Evolutionary conservation across 2,329 filamentous ascomycete genomes (phyloP), one percentile per base, ranked within the genome.

Genomic region (Blastomyces percursus): DNA sequence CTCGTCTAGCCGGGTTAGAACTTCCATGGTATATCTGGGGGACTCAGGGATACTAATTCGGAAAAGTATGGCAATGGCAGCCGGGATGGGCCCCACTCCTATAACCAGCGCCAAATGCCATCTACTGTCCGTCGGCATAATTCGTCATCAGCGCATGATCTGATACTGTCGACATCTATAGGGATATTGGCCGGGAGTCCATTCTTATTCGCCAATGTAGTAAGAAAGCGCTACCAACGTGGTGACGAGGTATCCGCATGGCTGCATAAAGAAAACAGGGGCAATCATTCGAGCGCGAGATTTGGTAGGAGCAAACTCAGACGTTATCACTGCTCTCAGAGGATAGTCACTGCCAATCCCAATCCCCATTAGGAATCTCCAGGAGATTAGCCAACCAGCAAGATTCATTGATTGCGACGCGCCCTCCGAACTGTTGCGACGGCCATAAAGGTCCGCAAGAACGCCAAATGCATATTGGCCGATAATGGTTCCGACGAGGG

Each of bases 201-300:
- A 19, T 81, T 76, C 74, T 85, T 88, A 80, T 90, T 91, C 57
- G 86, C 87, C 16, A 85, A 78, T 0, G 87, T 88, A 62, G 89
- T 82, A 69, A 92, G n/a, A 89, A 56, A 94, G 79, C 73, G 90
- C 87, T 66, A 94, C 80, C 38, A 93, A 83, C 56, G 88, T 88
- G 58, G 87, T 89, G 32, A 80, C 80, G 61, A 94, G 85, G 75
- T 94, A 90, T 24, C 90, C 90, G 60, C 94, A 82, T 66, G 90
- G 89, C 74, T 95, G 90, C 88, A 92, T 93, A 67, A 89, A 88
- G 70, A 94, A 94, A 61, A 94, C 90, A 19, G 88, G 82, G 42
- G 85, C 88, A 86, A 95, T 92, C 87, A 94, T 94, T 66, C 89
- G 89, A 67, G 89, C 90, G 74, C 90, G 80, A 86, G 89, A 92